Base-by-base conservation (phyloP, 2,329 filamentous ascomycete genomes). In the Metarhizium album region DNA sequence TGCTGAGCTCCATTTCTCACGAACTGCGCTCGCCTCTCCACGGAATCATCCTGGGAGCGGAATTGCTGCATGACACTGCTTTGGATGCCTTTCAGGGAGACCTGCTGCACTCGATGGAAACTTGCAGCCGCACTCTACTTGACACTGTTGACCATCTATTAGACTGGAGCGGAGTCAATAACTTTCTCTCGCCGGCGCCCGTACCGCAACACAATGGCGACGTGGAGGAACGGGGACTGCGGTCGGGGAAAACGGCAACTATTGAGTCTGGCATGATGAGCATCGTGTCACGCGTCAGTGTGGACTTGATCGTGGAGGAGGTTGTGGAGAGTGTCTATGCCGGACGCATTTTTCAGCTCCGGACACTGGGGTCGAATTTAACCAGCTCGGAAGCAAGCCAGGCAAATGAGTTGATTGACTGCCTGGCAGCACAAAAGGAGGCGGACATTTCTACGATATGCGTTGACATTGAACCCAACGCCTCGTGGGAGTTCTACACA, bases 11-110 rank as follows among this genome's bases (percentile, higher is more conserved):
- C 1, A 73, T 84, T 5, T 80, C 75, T 3, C 80, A 84, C 57
- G 80, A 84, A 58, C 63, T 84, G 14, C 70, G 80, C 4, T 80
- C 75, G 2, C 80, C 80, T 0, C 65, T 84, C 0, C 80, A 84
- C 50, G 80, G 80, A 2, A 74, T 83, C 31, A 63, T 83, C 0
- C 73, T 76, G 0, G 78, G 68, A 48, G 68, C 71, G 1, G 77
- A 80, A 54, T 61, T 81, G 3, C 58, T 83, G 0, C 69, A 72
- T 3, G 76, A 80, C n/a, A 78, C 75, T 0, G 53, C 64, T 0
- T 64, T 80, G 31, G 69, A 67, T 40, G 67, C 68, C 1, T 67
- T 70, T 4, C 76, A 79, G 54, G 64, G 67, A 3, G 70, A 73
- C 16, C 67, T 75, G 13, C 59, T 75, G 0, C 66, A 72, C 24